Conservation (phyloP, 768 basidiomycete species). For the Artomyces pyxidatus region DNA sequence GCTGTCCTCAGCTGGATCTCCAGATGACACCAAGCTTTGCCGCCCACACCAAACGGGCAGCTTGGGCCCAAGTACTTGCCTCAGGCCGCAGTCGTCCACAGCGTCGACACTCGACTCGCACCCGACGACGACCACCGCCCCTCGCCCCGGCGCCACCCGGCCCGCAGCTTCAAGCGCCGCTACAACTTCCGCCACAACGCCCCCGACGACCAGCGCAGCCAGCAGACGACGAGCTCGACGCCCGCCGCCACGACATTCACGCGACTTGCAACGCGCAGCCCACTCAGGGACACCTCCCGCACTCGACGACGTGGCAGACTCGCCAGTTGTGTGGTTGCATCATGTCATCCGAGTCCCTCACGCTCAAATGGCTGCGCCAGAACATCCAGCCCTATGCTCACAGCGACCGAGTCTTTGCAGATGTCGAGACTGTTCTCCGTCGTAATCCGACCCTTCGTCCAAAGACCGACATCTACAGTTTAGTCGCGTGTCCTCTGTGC, state of each 20-base stretch:
- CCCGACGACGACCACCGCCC: not conserved
- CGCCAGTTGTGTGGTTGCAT: not conserved
- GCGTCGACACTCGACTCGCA: not conserved
- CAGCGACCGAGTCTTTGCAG: conserved; percentile 48
- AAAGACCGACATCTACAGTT: conserved; percentile 77
- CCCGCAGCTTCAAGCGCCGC: too few relatives aligned
- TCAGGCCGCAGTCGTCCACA: too few relatives aligned
- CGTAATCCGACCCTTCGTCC: conserved; percentile 54
- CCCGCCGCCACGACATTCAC: not conserved
- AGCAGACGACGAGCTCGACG: not conserved
- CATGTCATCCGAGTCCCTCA: conserved; percentile 23
- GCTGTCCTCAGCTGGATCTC: conserved; percentile 1
- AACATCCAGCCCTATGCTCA: conserved; percentile 50
- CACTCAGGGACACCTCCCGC: too few relatives aligned
- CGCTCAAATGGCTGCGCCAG: conserved; percentile 58
- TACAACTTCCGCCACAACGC: not conserved
- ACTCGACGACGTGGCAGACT: too few relatives aligned
- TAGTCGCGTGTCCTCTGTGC: conserved; percentile 18
- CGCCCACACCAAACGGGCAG: conserved; percentile 11
- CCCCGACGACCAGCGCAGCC: not conserved
- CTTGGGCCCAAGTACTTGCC: conserved; percentile 3
- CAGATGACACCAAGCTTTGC: not conserved
- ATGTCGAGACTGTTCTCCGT: conserved; percentile 54
- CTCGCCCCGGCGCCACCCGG: not conserved
- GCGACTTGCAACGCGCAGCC: not conserved